These are phyloP conservation scores for Alternaria tenuissima DNA, from an alignment of 2,329 filamentous ascomycete species.

Conservation along the genomic window DNA sequence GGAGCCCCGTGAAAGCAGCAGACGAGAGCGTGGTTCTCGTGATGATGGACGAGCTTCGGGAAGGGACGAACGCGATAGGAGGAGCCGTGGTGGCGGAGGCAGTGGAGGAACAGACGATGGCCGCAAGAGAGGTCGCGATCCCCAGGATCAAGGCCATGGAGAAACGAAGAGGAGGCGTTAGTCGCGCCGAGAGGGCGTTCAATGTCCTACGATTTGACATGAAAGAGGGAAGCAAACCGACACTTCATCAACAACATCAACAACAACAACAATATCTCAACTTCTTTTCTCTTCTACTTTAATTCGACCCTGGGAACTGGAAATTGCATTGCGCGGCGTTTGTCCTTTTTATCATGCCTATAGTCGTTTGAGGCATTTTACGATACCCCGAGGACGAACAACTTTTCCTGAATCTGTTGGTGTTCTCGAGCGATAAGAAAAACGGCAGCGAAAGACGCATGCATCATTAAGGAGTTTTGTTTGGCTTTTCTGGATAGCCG, in stretches of 20 bases:
- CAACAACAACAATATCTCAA: constrained; percentile 12
- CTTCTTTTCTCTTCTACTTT: neutral
- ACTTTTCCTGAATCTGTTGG: neutral
- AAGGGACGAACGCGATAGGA: constrained; percentile 34
- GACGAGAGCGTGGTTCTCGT: constrained; percentile 35
- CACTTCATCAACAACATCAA: neutral
- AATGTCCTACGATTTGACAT: neutral
- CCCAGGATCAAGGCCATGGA: constrained; percentile 32
- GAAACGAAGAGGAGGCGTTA: constrained; percentile 37
- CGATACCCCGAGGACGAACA: constrained; percentile 9
- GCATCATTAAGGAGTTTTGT: neutral
- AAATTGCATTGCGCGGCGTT: constrained; percentile 10
- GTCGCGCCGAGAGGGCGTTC: neutral
- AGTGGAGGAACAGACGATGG: constrained; percentile 26
- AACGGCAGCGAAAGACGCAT: neutral
- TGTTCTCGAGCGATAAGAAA: constrained; percentile 11
- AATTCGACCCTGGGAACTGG: neutral
- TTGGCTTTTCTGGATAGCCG: neutral
- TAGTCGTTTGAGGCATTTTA: neutral
- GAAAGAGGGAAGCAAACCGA: neutral
- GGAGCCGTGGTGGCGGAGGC: constrained; percentile 27
- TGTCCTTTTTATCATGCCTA: neutral
- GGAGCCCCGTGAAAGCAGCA: constrained; percentile 30
- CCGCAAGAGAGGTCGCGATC: constrained; percentile 34
- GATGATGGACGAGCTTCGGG: constrained; percentile 33